Conservation (phyloP, 1,284 basidiomycete species). For the Hymenochaete sp. region DNA sequence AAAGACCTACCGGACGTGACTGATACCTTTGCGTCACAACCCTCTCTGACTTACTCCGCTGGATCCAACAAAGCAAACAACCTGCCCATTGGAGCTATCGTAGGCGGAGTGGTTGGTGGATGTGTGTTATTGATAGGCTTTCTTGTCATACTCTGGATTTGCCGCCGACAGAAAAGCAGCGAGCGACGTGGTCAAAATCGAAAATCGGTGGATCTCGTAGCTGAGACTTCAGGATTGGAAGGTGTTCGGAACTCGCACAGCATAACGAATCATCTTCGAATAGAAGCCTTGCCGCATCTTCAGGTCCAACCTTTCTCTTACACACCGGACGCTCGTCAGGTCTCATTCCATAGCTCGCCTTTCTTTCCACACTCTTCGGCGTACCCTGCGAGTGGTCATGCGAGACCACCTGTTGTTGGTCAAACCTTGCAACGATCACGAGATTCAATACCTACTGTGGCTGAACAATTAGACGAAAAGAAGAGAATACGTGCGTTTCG, state of each 20-base stretch:
- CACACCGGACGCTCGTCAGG: neutral
- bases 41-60: constrained; percentile 2
- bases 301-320: neutral
- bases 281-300: too few relatives aligned
- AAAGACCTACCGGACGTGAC: constrained; percentile 14
- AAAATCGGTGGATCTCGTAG: neutral
- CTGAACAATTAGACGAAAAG: constrained; percentile 15
- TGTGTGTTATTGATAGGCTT: constrained; percentile 2
- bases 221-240: neutral
- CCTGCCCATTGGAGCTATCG: constrained; percentile 12
- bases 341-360: neutral
- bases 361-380: neutral
- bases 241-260: too few relatives aligned
- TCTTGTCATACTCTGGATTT: constrained; percentile 4
- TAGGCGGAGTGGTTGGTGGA: constrained; percentile 14
- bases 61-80: neutral
- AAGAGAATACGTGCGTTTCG: constrained; percentile 8
- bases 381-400: neutral
- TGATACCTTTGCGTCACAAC: constrained; percentile 9
- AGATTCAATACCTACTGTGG: constrained; percentile 7
- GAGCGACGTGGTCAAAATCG: neutral
- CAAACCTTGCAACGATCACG: neutral
- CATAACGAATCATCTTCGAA: too few relatives aligned
- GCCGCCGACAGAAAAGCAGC: neutral
- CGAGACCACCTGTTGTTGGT: neutral